Conservation (phyloP, 2,329 filamentous ascomycete species). For the Hymenoscyphus fructigenus region DNA sequence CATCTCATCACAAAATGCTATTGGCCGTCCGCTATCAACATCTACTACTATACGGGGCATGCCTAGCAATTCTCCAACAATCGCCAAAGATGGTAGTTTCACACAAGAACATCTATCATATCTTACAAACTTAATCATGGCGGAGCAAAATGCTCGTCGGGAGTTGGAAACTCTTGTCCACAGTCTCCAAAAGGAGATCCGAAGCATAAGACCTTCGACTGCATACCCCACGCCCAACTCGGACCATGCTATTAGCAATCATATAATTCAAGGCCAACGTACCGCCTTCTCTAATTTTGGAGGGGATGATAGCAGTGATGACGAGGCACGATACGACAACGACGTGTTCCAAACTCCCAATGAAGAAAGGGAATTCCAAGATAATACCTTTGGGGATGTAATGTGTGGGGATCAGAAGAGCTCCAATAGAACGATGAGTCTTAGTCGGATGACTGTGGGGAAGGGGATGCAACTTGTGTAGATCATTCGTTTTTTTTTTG, state of each 20-base stretch:
- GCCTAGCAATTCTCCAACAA: conserved; percentile 31
- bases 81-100: conserved; percentile 30
- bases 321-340: conserved; percentile 37
- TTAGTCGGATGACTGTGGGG: conserved; percentile 57
- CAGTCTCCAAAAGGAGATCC: conserved; percentile 42
- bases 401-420: conserved; percentile 41
- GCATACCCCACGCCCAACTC: conserved; percentile 24
- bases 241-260: conserved; percentile 6
- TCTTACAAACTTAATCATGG: conserved; percentile 53
- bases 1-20: conserved; percentile 14
- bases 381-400: conserved; percentile 41
- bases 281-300: conserved; percentile 33
- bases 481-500: conserved; percentile 10
- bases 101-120: conserved; percentile 49
- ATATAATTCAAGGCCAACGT: conserved; percentile 6
- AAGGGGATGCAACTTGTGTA: conserved; percentile 22
- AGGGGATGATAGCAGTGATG: conserved; percentile 31
- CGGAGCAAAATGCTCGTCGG: conserved; percentile 55
- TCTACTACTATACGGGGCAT: conserved; percentile 35
- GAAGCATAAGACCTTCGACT: conserved; percentile 8
- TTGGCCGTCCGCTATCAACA: conserved; percentile 33
- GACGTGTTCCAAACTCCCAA: conserved; percentile 53
- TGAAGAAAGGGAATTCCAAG: conserved; percentile 47
- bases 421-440: conserved; percentile 61
- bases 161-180: conserved; percentile 57